Evolutionary conservation across 805 yeast species (phyloP), one percentile per base, ranked within the genome.

Genomic region (Hanseniaspora hatyaiensis): DNA sequence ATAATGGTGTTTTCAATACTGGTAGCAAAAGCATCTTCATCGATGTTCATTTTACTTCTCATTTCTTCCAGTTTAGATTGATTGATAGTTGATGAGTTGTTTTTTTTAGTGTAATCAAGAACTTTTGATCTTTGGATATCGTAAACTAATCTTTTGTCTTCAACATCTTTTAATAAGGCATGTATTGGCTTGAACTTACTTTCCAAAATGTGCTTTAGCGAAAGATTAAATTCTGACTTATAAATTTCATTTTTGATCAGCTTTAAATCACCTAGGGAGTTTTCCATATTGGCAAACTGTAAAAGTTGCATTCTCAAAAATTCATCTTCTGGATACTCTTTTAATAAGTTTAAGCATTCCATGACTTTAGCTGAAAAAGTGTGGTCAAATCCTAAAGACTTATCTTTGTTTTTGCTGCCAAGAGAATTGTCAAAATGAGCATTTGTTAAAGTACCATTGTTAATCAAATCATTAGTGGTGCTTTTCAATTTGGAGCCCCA

Each of bases 11-110:
- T 92, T 66, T 85, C 95, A 30, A 86, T 86, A 20, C 88, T 81
- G 55, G 82, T 84, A 40, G 92, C 94, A 62, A 85, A 85, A 58
- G 82, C 88, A 58, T 85, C 95, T 66, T 85, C 95, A 44, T 85
- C 78, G 52, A 79, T 75, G 64, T 85, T 94, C 73, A 85, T 79
- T 53, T 77, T 74, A 42, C 79, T 82, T 57, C 88, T 72, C 51
- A 81, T 73, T 42, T 78, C 78, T 15, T 88, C 85, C 59, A 80
- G 81, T 64, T 78, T 78, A 55, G 74, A 80, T 19, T 82, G 80
- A 24, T 30, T 30, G 12, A 45, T 45, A 11, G 42, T 31, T 11
- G 49, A 23, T 5, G 49, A 45, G 42, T 45, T 45, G 38, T 45
- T 30, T 53, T 59, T 64, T 29, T 77, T 77, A 41, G 63, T 58